These are phyloP conservation scores for Phyllosticta citribraziliensis DNA, from an alignment of 2,329 filamentous ascomycete genomes.

Conservation along the genomic window DNA sequence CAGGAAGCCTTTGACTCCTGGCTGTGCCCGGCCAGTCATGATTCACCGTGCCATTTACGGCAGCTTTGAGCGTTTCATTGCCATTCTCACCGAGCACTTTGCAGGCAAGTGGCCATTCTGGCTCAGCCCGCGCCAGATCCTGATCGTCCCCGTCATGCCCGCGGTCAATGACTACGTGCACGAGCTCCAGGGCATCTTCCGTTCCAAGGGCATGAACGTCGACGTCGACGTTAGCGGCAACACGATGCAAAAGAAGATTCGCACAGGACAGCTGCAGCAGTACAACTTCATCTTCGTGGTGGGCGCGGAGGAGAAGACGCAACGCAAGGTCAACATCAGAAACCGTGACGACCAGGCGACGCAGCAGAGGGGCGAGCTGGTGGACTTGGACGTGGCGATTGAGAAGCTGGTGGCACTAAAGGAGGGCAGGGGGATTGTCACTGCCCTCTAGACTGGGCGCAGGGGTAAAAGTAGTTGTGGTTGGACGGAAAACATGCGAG, in stretches of 20 bases:
- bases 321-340: conserved; percentile 51
- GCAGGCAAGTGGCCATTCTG: conserved; percentile 85
- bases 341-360: conserved; percentile 54
- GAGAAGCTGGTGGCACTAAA: conserved; percentile 40
- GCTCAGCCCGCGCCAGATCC: conserved; percentile 73
- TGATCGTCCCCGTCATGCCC: conserved; percentile 69
- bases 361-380: conserved; percentile 52
- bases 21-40: conserved; percentile 74
- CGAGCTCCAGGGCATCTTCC: conserved; percentile 62
- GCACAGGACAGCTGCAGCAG: conserved; percentile 67
- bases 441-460: conserved; percentile 14
- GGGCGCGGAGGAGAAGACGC: conserved; percentile 51
- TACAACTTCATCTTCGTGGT: conserved; percentile 78
- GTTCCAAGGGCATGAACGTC: conserved; percentile 57
- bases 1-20: conserved; percentile 47
- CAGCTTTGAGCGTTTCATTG: conserved; percentile 59
- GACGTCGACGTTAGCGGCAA: conserved; percentile 65
- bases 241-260: conserved; percentile 84
- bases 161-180: conserved; percentile 60
- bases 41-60: conserved; percentile 75
- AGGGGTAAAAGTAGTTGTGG: not conserved
- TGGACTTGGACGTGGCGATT: conserved; percentile 51
- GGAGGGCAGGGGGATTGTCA: conserved; percentile 33
- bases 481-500: not conserved
- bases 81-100: conserved; percentile 75